Conservation (phyloP, 805 yeast species). For the Candida railenensis region DNA sequence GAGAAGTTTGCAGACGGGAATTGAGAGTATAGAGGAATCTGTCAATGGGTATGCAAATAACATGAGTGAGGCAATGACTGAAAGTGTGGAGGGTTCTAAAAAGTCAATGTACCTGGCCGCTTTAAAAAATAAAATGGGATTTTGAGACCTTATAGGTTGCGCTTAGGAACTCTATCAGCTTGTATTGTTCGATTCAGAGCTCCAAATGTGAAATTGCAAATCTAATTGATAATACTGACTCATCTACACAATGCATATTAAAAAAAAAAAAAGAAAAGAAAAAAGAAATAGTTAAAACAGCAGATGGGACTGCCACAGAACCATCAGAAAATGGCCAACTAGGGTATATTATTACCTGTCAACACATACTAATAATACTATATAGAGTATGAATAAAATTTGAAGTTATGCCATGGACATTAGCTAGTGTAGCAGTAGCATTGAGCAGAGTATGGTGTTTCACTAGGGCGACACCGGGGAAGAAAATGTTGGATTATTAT, state of each 20-base stretch:
- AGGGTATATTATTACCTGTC: too few species aligned
- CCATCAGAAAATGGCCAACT: too few species aligned
- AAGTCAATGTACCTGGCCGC: conserved; percentile 51
- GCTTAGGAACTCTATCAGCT: neutral
- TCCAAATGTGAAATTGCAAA: neutral
- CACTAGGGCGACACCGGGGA: neutral
- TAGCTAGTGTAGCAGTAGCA: neutral
- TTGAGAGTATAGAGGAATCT: conserved; percentile 53
- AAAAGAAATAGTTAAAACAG: neutral
- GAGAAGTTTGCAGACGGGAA: conserved; percentile 50
- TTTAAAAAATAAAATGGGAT: conserved; percentile 52
- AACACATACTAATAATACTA: too few species aligned
- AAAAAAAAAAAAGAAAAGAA: neutral
- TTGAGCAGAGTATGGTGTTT: neutral
- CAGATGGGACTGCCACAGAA: neutral
- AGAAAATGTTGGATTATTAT: too few species aligned
- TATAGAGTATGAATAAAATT: neutral
- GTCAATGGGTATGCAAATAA: conserved; percentile 57
- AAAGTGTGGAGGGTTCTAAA: conserved; percentile 49
- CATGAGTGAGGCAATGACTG: conserved; percentile 53
- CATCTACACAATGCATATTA: neutral
- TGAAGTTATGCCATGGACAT: neutral
- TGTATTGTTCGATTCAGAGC: neutral
- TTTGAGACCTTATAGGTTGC: conserved; percentile 29
- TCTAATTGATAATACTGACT: neutral